Evolutionary conservation across 371 early-diverging fungal species (phyloP), one percentile per base, ranked within the genome.

Genomic region (Apophysomyces variabilis): DNA sequence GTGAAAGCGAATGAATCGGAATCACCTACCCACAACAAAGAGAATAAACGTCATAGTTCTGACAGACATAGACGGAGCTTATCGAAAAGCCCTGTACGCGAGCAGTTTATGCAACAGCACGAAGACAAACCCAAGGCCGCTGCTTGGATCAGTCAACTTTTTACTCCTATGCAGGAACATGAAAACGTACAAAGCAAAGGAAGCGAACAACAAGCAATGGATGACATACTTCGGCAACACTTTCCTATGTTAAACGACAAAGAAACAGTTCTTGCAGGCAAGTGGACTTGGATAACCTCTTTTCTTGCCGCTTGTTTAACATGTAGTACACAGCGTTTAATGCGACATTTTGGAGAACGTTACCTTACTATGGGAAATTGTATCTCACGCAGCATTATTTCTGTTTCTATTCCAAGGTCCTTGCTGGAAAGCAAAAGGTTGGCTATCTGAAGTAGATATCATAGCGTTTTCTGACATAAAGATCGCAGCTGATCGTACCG

Each of bases 321-420:
- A 45, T 45, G 63, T 21, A 50, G 61, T 16, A 62, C 68, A 13
- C 61, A 81, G 70, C 72, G 60, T 63, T 84, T 61, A 71, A 69
- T 7, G 62, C 74, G 7, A 74, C 78, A 3, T 60, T 78, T 26
- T 77, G 79, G 79, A 61, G 72, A 21, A 77, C 76, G n/a, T 68
- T 83, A 67, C 92, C 78, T 35, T 76, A 75, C 58, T 83, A 78
- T 37, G 93, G 93, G 9, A 83, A 80, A 37, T 61, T 92, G 2
- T 91, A 85, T 56, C 70, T 91, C 21, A 88, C 91, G 0, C 79
- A 77, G 11, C 72, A 84, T 61, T 85, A 86, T 67, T 58, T 92
- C 9, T 89, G 89, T 65, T 92, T 85, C 73, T 78, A 83, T 62
- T 86, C 89, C 36, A 85, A 82, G 50, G 71, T 84, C 0, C 73